Percentiles rank a stretch among this genome's conserved stretches.
Conservation (phyloP, 2,329 filamentous ascomycete species). For the Cercospora berteroae region DNA sequence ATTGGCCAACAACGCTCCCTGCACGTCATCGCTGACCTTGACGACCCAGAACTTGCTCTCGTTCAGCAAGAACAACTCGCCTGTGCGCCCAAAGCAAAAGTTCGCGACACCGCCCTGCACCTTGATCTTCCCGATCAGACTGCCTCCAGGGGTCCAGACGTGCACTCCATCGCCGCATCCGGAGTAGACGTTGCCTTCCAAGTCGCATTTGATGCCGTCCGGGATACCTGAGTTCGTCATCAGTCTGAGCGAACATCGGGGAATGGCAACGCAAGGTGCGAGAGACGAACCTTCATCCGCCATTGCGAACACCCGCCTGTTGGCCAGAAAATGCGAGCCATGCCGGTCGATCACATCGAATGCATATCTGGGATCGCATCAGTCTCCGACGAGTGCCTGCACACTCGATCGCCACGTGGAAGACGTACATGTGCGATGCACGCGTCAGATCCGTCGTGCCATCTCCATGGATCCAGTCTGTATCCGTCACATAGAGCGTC, state of each 20-base stretch:
- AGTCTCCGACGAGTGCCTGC: background rate
- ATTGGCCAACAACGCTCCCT: slow-evolving; percentile 32
- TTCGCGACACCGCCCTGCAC: slow-evolving; percentile 43
- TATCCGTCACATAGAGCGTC: slow-evolving; percentile 58
- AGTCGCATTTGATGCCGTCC: slow-evolving; percentile 59
- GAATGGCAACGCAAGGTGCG: background rate
- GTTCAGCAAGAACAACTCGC: slow-evolving; percentile 32
- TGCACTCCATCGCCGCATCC: slow-evolving; percentile 57
- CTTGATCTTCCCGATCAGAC: slow-evolving; percentile 58
- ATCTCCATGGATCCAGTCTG: slow-evolving; percentile 48
- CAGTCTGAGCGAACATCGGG: background rate
- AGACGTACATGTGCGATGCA: slow-evolving; percentile 51
- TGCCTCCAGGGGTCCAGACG: slow-evolving; percentile 53
- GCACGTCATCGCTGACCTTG: slow-evolving; percentile 19
- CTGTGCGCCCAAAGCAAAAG: slow-evolving; percentile 33
- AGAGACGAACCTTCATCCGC: slow-evolving; percentile 25
- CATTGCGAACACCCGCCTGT: slow-evolving; percentile 33
- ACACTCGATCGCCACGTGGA: slow-evolving; percentile 7
- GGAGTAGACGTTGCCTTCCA: slow-evolving; percentile 55
- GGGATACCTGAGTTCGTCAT: slow-evolving; percentile 47
- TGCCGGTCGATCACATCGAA: slow-evolving; percentile 35
- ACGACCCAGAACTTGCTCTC: slow-evolving; percentile 31
- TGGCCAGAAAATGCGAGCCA: slow-evolving; percentile 29
- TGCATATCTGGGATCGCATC: slow-evolving; percentile 21
- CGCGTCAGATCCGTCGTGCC: slow-evolving; percentile 45